Conservation (phyloP, 192 early-diverging fungal genomes). For the Piromyces finnis region DNA sequence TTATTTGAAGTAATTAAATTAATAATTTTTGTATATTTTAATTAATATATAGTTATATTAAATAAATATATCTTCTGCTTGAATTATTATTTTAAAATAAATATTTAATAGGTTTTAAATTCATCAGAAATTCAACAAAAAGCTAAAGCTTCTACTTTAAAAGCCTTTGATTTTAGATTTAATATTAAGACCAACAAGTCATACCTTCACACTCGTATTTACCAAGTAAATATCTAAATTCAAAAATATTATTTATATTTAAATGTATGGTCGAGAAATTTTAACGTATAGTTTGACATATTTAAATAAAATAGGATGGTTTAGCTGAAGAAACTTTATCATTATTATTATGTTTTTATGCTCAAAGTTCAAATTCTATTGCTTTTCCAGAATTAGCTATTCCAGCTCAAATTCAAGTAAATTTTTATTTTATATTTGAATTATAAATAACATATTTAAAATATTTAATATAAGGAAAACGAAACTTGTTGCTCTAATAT, state of each 20-base stretch:
- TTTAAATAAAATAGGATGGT: constrained; percentile 26
- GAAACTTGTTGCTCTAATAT: too few species aligned
- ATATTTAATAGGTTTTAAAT: constrained; percentile 19
- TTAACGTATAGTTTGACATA: too few species aligned
- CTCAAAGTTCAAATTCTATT: constrained; percentile 52
- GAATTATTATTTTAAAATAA: too few species aligned
- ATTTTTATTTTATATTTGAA: constrained; percentile 2
- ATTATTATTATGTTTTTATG: constrained; percentile 57
- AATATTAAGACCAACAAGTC: constrained; percentile 62
- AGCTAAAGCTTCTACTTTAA: constrained; percentile 60
- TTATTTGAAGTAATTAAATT: constrained; percentile 76
- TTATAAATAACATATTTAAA: too few species aligned
- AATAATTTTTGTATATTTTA: too few species aligned
- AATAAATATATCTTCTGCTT: too few species aligned
- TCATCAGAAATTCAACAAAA: constrained; percentile 45
- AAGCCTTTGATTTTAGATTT: constrained; percentile 64
- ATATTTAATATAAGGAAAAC: too few species aligned
- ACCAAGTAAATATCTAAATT: constrained; percentile 32
- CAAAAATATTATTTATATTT: too few species aligned
- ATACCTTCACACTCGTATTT: constrained; percentile 67
- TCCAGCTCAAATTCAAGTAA: constrained; percentile 59
- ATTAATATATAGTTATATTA: too few species aligned
- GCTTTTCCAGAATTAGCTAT: constrained; percentile 88
- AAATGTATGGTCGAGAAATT: too few species aligned
- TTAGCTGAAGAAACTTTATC: constrained; percentile 60